Percentiles rank a stretch among this genome's conserved stretches.
Conservation (phyloP, 1,284 basidiomycete genomes). For the Trichosporon sp. region DNA sequence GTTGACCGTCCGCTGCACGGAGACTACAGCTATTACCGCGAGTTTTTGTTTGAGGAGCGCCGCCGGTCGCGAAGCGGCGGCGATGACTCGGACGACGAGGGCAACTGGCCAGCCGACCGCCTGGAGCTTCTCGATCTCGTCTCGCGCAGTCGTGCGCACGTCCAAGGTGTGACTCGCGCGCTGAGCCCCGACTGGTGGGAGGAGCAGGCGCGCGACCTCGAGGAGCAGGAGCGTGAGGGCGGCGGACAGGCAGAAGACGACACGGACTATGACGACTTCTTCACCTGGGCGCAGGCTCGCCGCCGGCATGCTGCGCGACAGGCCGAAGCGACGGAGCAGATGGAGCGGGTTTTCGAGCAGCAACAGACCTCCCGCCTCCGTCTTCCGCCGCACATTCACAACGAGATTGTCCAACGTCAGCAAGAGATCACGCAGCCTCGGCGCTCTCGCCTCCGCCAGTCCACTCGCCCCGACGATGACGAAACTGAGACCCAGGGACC, state of each 20-base stretch:
- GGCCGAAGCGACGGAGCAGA: neutral
- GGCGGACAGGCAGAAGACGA: neutral
- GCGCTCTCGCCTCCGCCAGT: neutral
- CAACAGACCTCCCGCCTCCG: neutral
- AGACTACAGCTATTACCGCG: constrained; percentile 31
- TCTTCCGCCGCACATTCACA: neutral
- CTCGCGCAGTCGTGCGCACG: constrained; percentile 21
- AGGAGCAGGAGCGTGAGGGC: neutral
- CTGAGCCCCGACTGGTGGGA: constrained; percentile 21
- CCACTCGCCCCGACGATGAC: neutral
- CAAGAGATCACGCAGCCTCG: neutral
- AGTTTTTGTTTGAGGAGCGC: constrained; percentile 25
- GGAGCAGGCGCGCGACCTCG: constrained; percentile 4
- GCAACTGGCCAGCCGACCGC: constrained; percentile 19
- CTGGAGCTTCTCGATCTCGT: constrained; percentile 27
- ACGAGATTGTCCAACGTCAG: neutral
- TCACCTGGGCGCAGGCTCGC: constrained; percentile 5
- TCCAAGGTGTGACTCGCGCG: constrained; percentile 22
- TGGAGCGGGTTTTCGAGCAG: neutral
- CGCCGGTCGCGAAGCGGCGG: constrained; percentile 1
- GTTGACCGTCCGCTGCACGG: neutral
- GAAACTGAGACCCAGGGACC: neutral
- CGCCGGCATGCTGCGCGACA: neutral
- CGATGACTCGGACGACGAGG: constrained; percentile 16
- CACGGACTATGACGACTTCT: constrained; percentile 12